These are phyloP conservation scores for Coprinopsis sp. DNA, from an alignment of 768 basidiomycete genomes.

Conservation along the genomic window DNA sequence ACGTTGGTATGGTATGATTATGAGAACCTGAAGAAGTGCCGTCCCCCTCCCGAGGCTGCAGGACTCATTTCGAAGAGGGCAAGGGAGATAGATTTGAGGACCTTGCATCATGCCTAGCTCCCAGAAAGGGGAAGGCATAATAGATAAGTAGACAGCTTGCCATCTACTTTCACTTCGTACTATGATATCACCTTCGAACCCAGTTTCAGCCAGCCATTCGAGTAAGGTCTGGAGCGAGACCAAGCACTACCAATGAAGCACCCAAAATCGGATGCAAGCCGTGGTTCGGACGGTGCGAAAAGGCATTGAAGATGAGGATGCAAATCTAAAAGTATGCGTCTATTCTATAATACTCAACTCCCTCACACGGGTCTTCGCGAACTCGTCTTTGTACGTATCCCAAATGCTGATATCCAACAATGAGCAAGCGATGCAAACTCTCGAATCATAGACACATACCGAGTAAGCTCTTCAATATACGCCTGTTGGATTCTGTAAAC, in stretches of 20 bases:
- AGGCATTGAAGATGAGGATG: too few species aligned
- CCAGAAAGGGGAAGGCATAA: too few species aligned
- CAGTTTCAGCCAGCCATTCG: too few species aligned
- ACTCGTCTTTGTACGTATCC: slow-evolving; percentile 93
- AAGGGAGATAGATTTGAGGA: slow-evolving; percentile 11
- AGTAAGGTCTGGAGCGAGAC: too few species aligned
- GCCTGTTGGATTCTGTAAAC: slow-evolving; percentile 71
- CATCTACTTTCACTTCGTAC: too few species aligned
- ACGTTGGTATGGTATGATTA: slow-evolving; percentile 79
- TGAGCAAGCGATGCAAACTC: background rate
- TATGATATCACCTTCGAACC: too few species aligned
- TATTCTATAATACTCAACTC: slow-evolving; percentile 78
- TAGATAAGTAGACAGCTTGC: too few species aligned
- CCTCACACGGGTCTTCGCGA: slow-evolving; percentile 75
- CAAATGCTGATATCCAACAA: slow-evolving; percentile 64
- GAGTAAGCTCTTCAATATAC: slow-evolving; percentile 90
- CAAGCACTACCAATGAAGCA: too few species aligned
- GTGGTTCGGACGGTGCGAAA: too few species aligned
- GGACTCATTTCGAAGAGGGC: slow-evolving; percentile 25
- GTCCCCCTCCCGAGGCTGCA: slow-evolving; percentile 49
- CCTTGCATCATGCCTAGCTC: too few species aligned
- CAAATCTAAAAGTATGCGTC: slow-evolving; percentile 15
- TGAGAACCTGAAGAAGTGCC: slow-evolving; percentile 56
- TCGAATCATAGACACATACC: slow-evolving; percentile 46
- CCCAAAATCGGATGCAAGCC: too few species aligned